Base-by-base conservation (phyloP, 441 rosid species). In the Populus hybrid region DNA sequence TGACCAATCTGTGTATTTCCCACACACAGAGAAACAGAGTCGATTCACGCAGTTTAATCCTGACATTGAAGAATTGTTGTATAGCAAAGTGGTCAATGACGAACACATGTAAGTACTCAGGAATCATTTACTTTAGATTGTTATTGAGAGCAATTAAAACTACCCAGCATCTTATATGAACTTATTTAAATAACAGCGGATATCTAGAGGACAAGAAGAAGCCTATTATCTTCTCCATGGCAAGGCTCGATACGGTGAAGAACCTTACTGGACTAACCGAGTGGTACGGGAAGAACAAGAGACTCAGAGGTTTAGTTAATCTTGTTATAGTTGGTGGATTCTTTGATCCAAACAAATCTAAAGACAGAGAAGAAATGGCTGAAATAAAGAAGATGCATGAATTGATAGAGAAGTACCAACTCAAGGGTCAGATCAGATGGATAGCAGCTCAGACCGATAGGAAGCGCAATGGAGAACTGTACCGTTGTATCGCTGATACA, bases 201-300 rank as follows among this genome's bases (percentile, higher is more conserved):
- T 81, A 84, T 67, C 87, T 94, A 36, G 83, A 88, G 32, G 91
- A 94, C 76, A 89, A 76, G 88, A 95, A 86, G 82, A 95, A 92
- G 70, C 98, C 98, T 0, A 91, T 93, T 19, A 89, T 91, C 78
- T 93, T 95, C 89, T 90, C 98, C 46, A 91, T 95, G 98, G 98
- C 98, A 67, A 93, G 98, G 85, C 89, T 93, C 23, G 98, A 95
- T 72, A 80, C 76, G 30, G 98, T 95, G 36, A 95, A 93, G 80
- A 95, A 95, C 90, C 74, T 95, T 9, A 86, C 91, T 0, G 98
- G 98, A 69, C 77, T 93, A 76, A 86, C 89, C 2, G 98, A 95
- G 75, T 95, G 97, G 96, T 95, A 89, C 8, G 98, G 97, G 9
- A 91, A 87, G 90, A 93, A 91, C 86, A 87, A 85, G 76, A 86